Conservation (phyloP, 139 green algal species). For the Chlorella sp. region DNA sequence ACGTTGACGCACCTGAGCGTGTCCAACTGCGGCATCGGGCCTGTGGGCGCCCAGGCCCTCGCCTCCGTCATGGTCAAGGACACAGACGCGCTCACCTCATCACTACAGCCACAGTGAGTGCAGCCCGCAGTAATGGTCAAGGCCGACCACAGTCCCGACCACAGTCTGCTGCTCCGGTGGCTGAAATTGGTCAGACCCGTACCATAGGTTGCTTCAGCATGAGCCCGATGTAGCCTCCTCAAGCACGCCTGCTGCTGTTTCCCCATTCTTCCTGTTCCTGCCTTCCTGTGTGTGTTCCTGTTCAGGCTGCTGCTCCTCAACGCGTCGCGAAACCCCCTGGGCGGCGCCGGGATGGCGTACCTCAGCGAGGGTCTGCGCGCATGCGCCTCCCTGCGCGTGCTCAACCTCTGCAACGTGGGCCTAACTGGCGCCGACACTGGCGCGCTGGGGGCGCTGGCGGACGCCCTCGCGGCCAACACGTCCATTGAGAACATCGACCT, state of each 20-base stretch:
- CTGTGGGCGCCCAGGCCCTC: slow-evolving; percentile 18
- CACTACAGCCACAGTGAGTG: slow-evolving; percentile 22
- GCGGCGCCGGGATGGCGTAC: slow-evolving; percentile 9
- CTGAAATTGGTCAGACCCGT: no score
- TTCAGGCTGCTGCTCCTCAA: slow-evolving; percentile 25
- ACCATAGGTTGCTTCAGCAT: no score
- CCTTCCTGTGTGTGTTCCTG: no score
- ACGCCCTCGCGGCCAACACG: slow-evolving; percentile 17
- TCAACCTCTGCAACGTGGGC: slow-evolving; percentile 8
- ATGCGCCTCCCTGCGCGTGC: slow-evolving; percentile 14
- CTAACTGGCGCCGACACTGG: slow-evolving; percentile 9
- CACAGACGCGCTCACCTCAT: slow-evolving; percentile 4
- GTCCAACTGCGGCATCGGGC: slow-evolving; percentile 34
- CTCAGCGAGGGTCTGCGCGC: slow-evolving; percentile 10
- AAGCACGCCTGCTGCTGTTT: no score
- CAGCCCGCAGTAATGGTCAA: neutral
- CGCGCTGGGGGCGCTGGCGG: slow-evolving; percentile 11
- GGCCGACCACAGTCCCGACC: no score
- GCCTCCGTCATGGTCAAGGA: neutral
- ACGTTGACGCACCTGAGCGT: slow-evolving; percentile 27
- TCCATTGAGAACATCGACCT: slow-evolving; percentile 30
- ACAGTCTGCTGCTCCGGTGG: no score
- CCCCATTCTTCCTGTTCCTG: no score
- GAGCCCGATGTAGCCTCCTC: no score
- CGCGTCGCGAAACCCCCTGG: slow-evolving; percentile 24